A percentile compares a stretch with the other conserved stretches of the same genome.
phyloP scores from a whole-genome alignment of 192 early-diverging fungal species.

The Haplosporangium gracile region DNA sequence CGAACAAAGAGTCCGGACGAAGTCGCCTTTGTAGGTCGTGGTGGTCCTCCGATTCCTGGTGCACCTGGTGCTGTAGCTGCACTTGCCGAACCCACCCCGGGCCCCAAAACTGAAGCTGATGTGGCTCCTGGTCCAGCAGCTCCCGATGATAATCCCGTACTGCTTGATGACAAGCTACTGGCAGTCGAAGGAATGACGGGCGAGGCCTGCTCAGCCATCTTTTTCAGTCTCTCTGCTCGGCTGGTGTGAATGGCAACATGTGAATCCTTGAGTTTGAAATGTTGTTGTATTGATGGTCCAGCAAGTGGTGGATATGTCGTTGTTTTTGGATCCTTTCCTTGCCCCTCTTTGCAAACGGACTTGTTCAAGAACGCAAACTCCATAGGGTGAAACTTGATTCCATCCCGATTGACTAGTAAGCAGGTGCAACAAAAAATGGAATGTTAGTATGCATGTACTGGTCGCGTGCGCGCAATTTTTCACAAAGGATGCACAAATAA shows the following conservation, averaged over 20 bases:
- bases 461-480: background rate
- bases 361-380: slow-evolving; percentile 49
- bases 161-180: slow-evolving; percentile 5
- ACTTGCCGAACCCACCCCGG: background rate
- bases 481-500: background rate
- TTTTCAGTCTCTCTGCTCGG: slow-evolving; percentile 29
- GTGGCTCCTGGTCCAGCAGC: background rate
- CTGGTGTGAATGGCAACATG: slow-evolving; percentile 27
- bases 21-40: slow-evolving; percentile 21
- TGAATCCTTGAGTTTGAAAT: slow-evolving; percentile 43
- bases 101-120: background rate
- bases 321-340: slow-evolving; percentile 46
- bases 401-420: slow-evolving; percentile 28
- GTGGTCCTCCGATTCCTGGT: slow-evolving; percentile 8
- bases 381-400: slow-evolving; percentile 54
- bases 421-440: background rate
- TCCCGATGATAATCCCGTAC: slow-evolving; percentile 1
- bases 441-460: background rate
- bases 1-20: slow-evolving; percentile 49
- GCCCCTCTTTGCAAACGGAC: slow-evolving; percentile 32
- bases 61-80: slow-evolving; percentile 4
- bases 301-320: slow-evolving; percentile 36
- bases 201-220: slow-evolving; percentile 49
- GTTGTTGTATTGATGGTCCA: slow-evolving; percentile 46
- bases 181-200: slow-evolving; percentile 18